Conservation (phyloP, 2,329 filamentous ascomycete species). For the Apiospora malaysiana region DNA sequence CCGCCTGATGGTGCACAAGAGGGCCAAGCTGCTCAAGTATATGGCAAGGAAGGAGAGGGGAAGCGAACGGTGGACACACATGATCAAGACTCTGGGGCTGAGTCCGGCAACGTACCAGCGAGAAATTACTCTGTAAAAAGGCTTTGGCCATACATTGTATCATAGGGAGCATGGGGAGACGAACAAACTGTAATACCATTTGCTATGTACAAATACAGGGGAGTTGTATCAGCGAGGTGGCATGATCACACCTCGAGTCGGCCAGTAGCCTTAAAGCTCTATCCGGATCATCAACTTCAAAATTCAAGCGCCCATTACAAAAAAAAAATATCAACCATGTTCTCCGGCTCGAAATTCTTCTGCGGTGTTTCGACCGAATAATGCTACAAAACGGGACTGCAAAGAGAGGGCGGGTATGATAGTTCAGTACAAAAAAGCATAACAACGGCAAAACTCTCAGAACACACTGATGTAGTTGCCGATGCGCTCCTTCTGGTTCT, state of each 20-base stretch:
- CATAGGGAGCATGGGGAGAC: constrained; percentile 18
- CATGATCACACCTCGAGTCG: constrained; percentile 1
- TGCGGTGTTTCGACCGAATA: constrained; percentile 46
- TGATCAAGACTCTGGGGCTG: constrained; percentile 84
- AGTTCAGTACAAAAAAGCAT: constrained; percentile 20
- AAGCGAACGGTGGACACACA: constrained; percentile 85
- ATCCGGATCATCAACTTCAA: constrained; percentile 22
- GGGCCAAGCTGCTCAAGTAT: constrained; percentile 89
- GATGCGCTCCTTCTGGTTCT: constrained; percentile 99
- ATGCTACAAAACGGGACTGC: constrained; percentile 49
- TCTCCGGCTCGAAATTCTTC: constrained; percentile 26
- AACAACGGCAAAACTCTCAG: constrained; percentile 50
- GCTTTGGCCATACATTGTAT: constrained; percentile 32
- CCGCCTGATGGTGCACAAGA: constrained; percentile 81
- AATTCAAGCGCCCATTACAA: constrained; percentile 24
- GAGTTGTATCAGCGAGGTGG: constrained; percentile 25
- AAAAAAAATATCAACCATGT: constrained; percentile 25
- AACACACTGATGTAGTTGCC: constrained; percentile 99
- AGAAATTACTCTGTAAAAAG: constrained; percentile 77
- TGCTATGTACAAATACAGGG: constrained; percentile 55
- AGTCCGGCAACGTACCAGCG: constrained; percentile 88
- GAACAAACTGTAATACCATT: constrained; percentile 25
- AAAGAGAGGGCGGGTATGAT: constrained; percentile 29
- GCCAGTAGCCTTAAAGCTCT: constrained; percentile 20
- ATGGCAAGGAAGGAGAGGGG: constrained; percentile 89